Evolutionary conservation across 805 yeast species (phyloP).

Genomic region (Kluyveromyces starmeri): DNA sequence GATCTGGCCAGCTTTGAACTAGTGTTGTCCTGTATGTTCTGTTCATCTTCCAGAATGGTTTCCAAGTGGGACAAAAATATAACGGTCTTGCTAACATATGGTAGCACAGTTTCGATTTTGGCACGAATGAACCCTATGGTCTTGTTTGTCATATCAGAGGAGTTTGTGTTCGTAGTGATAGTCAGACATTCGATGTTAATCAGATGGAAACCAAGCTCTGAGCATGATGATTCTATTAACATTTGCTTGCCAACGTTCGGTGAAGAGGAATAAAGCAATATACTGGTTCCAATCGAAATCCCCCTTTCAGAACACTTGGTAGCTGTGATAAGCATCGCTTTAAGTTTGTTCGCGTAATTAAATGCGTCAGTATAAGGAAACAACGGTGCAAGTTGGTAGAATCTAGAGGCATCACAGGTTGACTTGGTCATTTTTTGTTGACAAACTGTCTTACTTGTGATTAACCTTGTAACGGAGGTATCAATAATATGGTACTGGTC

Average conservation of each 20-base stretch:
- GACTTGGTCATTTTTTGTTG: slow-evolving; percentile 29
- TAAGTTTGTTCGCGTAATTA: slow-evolving; percentile 42
- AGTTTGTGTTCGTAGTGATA: slow-evolving; percentile 34
- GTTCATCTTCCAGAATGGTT: slow-evolving; percentile 55
- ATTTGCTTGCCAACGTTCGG: slow-evolving; percentile 76
- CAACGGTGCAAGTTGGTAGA: slow-evolving; percentile 35
- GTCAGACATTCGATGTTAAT: slow-evolving; percentile 62
- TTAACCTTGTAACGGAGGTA: slow-evolving; percentile 57
- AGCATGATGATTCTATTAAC: slow-evolving; percentile 45
- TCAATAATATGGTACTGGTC: slow-evolving; percentile 48
- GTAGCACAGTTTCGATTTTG: slow-evolving; percentile 54
- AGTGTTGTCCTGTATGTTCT: slow-evolving; percentile 43
- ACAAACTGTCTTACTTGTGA: slow-evolving; percentile 51
- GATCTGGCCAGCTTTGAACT: slow-evolving; percentile 25
- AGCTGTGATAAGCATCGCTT: slow-evolving; percentile 48
- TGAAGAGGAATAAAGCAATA: slow-evolving; percentile 58
- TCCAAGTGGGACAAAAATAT: slow-evolving; percentile 68
- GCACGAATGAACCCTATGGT: slow-evolving; percentile 74
- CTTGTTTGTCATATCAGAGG: slow-evolving; percentile 66
- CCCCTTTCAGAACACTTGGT: slow-evolving; percentile 22
- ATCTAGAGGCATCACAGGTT: slow-evolving; percentile 36
- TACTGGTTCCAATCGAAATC: slow-evolving; percentile 45
- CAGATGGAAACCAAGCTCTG: slow-evolving; percentile 55
- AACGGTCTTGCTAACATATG: slow-evolving; percentile 38
- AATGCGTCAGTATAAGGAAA: slow-evolving; percentile 34